phyloP scores from a whole-genome alignment of 225 moss, liverwort and hornwort species.

The Sphagnum tenellum region DNA sequence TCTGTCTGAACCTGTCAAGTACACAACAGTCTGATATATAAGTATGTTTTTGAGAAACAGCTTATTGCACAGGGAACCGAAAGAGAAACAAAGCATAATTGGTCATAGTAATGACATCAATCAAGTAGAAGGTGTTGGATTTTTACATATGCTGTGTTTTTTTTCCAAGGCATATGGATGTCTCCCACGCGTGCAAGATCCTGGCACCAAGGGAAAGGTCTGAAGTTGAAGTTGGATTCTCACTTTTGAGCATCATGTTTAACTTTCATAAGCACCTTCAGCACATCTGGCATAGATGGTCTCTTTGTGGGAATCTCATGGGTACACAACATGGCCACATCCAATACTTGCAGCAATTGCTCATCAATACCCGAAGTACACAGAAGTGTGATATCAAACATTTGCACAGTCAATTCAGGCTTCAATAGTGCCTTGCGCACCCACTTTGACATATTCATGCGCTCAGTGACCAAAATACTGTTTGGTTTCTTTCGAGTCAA shows the following conservation, averaged over 20 bases:
- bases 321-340: constrained; percentile 2
- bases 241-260: not conserved
- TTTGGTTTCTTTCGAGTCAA: not conserved
- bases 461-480: not conserved
- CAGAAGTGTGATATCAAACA: not conserved
- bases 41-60: too few species aligned
- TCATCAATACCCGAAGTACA: not conserved
- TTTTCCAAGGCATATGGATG: too few species aligned
- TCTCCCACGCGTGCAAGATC: too few species aligned
- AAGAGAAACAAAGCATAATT: too few species aligned
- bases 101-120: too few species aligned
- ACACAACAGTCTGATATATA: too few species aligned
- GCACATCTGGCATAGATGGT: constrained; percentile 1
- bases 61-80: too few species aligned
- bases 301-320: not conserved
- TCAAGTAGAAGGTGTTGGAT: too few species aligned
- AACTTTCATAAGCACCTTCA: constrained; percentile 1
- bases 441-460: not conserved
- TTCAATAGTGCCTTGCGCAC: not conserved
- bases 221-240: too few species aligned
- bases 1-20: too few species aligned
- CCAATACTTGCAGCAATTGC: not conserved
- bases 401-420: not conserved
- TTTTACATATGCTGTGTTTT: too few species aligned
- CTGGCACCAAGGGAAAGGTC: too few species aligned